These are phyloP conservation scores for Hibiscus tridactylites DNA, from an alignment of 345 rosid species.

Conservation along the genomic window DNA sequence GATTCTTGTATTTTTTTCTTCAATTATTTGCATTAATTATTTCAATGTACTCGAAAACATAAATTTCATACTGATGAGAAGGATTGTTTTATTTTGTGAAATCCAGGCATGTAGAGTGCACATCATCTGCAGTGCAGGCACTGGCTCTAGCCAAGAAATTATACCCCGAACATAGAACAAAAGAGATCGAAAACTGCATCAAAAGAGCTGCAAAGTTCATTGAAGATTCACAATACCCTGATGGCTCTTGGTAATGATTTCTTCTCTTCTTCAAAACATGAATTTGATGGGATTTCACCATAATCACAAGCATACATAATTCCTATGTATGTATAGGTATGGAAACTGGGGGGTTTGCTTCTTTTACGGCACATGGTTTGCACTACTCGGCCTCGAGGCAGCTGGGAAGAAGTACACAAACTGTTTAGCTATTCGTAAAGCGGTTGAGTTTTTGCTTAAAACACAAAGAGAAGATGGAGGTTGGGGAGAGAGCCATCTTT, in stretches of 20 bases:
- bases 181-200: constrained; percentile 35
- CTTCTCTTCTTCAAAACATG: no score
- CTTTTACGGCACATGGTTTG: constrained; percentile 24
- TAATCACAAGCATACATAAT: no score
- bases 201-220: constrained; percentile 27
- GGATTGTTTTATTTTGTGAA: no score
- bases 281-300: no score
- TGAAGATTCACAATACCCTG: constrained; percentile 30
- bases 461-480: constrained; percentile 16
- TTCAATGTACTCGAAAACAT: no score
- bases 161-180: constrained; percentile 28
- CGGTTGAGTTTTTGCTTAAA: constrained; percentile 3
- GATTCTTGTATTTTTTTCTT: not conserved
- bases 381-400: constrained; percentile 11
- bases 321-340: constrained; percentile 11
- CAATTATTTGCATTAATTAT: not conserved
- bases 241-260: constrained; percentile 37
- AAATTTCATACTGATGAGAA: not conserved
- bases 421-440: constrained; percentile 13
- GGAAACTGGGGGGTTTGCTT: constrained; percentile 26
- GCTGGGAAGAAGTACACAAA: constrained; percentile 12
- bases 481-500: constrained; percentile 20
- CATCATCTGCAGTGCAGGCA: constrained; percentile 41
- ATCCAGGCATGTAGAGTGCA: constrained; percentile 33
- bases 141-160: constrained; percentile 33